Conservation (phyloP, 805 yeast species). For the Myxozyma neotropica region DNA sequence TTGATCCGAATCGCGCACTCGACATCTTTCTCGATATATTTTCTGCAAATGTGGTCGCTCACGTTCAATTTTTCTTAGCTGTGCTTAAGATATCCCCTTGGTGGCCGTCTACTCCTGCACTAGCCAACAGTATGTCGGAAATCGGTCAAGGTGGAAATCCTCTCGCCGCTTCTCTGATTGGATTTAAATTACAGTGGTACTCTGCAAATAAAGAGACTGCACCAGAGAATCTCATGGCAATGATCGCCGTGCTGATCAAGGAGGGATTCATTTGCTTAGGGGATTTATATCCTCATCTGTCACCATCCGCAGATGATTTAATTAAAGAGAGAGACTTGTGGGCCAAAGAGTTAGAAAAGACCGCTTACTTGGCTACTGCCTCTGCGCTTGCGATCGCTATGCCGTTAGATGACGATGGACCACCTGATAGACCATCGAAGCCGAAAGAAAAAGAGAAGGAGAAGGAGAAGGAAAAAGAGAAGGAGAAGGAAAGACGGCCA, state of each 20-base stretch:
- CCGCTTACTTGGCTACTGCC: constrained; percentile 62
- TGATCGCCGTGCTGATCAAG: constrained; percentile 62
- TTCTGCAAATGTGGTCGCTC: constrained; percentile 48
- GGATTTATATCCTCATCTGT: constrained; percentile 57
- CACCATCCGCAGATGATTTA: constrained; percentile 57
- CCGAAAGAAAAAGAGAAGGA: constrained; percentile 11
- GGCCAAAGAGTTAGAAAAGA: constrained; percentile 54
- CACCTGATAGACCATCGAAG: constrained; percentile 42
- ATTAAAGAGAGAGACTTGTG: constrained; percentile 49
- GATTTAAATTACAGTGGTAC: constrained; percentile 47
- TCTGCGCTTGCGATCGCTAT: constrained; percentile 88
- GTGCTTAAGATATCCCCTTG: constrained; percentile 60
- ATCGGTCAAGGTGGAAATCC: constrained; percentile 55
- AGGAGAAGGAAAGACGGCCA: not conserved
- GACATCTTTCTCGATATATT: constrained; percentile 63
- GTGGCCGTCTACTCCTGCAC: constrained; percentile 57
- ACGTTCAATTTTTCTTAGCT: constrained; percentile 52
- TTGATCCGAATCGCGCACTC: constrained; percentile 72
- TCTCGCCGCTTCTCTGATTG: constrained; percentile 58
- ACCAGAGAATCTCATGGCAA: constrained; percentile 50
- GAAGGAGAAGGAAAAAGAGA: constrained; percentile 42
- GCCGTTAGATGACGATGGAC: constrained; percentile 63
- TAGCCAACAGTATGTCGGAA: not conserved
- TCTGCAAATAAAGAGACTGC: constrained; percentile 42
- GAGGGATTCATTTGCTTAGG: constrained; percentile 68